phyloP scores from a whole-genome alignment of 1,284 basidiomycete genomes.

The Leccinum subrobustum region DNA sequence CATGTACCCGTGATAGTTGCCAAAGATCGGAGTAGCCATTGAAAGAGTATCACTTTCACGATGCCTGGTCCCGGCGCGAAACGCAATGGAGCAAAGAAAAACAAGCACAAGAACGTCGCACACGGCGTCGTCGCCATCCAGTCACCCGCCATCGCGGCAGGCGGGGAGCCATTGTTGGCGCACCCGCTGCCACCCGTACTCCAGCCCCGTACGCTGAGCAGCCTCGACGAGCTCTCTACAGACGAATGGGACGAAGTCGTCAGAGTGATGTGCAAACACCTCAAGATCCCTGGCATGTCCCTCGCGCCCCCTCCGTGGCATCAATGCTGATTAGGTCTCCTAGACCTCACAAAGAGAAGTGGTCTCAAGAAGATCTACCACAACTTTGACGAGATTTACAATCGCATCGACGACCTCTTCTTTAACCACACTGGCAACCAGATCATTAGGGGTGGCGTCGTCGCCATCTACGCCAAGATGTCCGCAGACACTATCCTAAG shows the following conservation, averaged over 20 bases:
- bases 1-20: conserved; percentile 63
- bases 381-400: conserved; percentile 51
- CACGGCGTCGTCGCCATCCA: not conserved
- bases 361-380: conserved; percentile 62
- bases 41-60: not conserved
- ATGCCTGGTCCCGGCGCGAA: conserved; percentile 37
- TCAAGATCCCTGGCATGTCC: conserved; percentile 52
- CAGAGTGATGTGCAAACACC: conserved; percentile 46
- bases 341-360: conserved; percentile 53
- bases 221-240: conserved; percentile 29
- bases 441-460: conserved; percentile 50
- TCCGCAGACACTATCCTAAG: conserved; percentile 56
- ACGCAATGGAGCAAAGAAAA: conserved; percentile 24
- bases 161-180: not conserved
- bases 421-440: conserved; percentile 37
- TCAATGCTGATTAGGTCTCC: not conserved
- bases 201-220: conserved; percentile 11
- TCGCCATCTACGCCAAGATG: conserved; percentile 64
- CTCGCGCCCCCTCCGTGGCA: no score
- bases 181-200: conserved; percentile 12
- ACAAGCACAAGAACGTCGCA: conserved; percentile 15
- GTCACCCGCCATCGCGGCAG: not conserved
- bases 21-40: conserved; percentile 37
- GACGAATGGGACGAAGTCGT: conserved; percentile 50
- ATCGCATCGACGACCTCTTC: conserved; percentile 47